A percentile compares a stretch with the other conserved stretches of the same genome.
phyloP scores from a whole-genome alignment of 140 eudicot genomes.

The Cichorium intybus region DNA sequence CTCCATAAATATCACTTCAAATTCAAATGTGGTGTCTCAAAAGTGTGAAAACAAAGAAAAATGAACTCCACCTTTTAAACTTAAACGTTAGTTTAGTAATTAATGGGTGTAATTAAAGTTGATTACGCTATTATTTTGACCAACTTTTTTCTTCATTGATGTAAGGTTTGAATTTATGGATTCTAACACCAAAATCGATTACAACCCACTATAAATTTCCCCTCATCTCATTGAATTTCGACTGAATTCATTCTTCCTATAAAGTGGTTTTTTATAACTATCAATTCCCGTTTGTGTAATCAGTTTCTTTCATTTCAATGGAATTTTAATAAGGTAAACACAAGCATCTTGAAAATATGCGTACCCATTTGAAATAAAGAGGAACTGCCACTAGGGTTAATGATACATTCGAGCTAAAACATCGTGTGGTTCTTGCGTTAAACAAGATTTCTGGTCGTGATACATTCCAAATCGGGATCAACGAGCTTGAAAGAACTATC shows the following conservation, averaged over 20 bases:
- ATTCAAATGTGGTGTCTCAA: neutral
- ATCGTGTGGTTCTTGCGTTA: slow-evolving; percentile 59
- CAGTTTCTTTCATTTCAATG: neutral
- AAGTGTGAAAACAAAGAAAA: neutral
- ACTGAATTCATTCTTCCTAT: neutral
- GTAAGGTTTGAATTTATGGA: neutral
- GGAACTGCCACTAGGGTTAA: slow-evolving; percentile 49
- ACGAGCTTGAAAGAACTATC: slow-evolving; percentile 60
- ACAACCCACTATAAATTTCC: neutral
- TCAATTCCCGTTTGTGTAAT: neutral
- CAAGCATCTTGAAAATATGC: slow-evolving; percentile 30
- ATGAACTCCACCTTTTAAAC: neutral
- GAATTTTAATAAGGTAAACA: slow-evolving; percentile 3
- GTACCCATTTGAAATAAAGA: slow-evolving; percentile 43
- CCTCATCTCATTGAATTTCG: neutral
- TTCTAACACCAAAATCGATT: neutral
- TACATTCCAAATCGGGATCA: slow-evolving; percentile 74
- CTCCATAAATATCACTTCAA: neutral
- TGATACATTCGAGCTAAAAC: slow-evolving; percentile 64
- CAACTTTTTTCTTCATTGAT: neutral
- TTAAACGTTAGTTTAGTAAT: neutral
- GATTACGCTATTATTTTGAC: neutral
- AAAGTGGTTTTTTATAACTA: neutral
- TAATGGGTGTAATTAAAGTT: neutral
- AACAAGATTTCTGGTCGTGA: slow-evolving; percentile 83